These are phyloP conservation scores for Ceratonia siliqua DNA, from an alignment of 306 rosid species.

Conservation along the genomic window DNA sequence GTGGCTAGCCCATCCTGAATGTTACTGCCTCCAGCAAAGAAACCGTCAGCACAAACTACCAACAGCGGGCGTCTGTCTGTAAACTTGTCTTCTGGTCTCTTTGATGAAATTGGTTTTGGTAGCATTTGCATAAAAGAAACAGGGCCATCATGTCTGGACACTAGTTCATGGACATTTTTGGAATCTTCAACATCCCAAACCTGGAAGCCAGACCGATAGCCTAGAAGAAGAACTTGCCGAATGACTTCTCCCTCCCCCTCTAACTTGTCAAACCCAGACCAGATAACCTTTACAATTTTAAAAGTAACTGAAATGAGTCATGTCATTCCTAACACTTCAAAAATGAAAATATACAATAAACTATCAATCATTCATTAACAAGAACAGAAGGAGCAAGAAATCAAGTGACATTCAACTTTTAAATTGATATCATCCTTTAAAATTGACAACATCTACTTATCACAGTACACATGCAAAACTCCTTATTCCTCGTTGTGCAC, in stretches of 20 bases:
- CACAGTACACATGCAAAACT: neutral
- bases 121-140: constrained; percentile 75
- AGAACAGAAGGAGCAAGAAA: neutral
- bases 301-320: constrained; percentile 16
- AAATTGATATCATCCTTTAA: neutral
- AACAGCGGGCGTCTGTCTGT: constrained; percentile 65
- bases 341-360: neutral
- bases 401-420: neutral
- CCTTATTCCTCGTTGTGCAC: neutral
- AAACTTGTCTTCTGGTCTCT: constrained; percentile 55
- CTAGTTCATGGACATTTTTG: constrained; percentile 61
- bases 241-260: constrained; percentile 51
- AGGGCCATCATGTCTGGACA: constrained; percentile 66
- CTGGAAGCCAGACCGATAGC: constrained; percentile 77
- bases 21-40: constrained; percentile 44
- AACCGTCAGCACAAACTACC: constrained; percentile 62
- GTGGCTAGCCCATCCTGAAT: constrained; percentile 44
- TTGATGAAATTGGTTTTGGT: constrained; percentile 56
- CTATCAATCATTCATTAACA: neutral
- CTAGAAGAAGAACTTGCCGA: constrained; percentile 69
- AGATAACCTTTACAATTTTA: constrained; percentile 57
- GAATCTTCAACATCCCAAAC: constrained; percentile 94
- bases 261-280: constrained; percentile 85
- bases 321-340: constrained; percentile 1
- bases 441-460: neutral